Conservation (phyloP, 805 yeast genomes). For the Wickerhamomyces queroliae region DNA sequence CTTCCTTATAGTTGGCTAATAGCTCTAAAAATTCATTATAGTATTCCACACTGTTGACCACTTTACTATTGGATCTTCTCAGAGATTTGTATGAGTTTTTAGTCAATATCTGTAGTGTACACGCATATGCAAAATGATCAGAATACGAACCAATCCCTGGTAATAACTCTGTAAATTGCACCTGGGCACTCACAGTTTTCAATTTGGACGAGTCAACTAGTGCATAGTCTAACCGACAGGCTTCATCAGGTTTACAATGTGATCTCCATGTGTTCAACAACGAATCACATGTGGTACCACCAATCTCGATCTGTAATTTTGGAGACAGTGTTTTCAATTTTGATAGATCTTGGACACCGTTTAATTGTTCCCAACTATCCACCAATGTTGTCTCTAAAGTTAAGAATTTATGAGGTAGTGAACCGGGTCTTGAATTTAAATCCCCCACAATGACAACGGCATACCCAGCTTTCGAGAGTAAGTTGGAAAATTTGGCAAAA, state of each 20-base stretch:
- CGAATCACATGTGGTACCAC: conserved; percentile 91
- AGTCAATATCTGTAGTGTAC: conserved; percentile 31
- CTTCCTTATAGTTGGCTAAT: conserved; percentile 42
- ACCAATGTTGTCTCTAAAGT: conserved; percentile 60
- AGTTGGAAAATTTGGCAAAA: conserved; percentile 58
- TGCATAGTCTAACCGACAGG: conserved; percentile 88
- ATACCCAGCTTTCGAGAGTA: conserved; percentile 68
- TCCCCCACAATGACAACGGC: conserved; percentile 91
- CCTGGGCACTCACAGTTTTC: conserved; percentile 55
- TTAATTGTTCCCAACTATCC: conserved; percentile 78
- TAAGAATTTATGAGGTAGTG: conserved; percentile 72
- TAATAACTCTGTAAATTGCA: conserved; percentile 65
- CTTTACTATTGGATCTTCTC: conserved; percentile 4
- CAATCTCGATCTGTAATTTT: conserved; percentile 56
- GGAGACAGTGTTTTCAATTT: conserved; percentile 43
- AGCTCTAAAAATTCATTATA: conserved; percentile 46
- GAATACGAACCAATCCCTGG: conserved; percentile 73
- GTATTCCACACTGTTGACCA: conserved; percentile 8
- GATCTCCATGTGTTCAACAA: conserved; percentile 77
- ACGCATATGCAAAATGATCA: conserved; percentile 85
- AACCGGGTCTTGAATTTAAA: conserved; percentile 82
- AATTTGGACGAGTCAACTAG: conserved; percentile 57
- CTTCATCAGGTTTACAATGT: conserved; percentile 48
- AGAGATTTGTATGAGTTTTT: conserved; percentile 1
- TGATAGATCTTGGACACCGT: conserved; percentile 41